Percentiles rank a stretch among this genome's conserved stretches.
These are phyloP conservation scores for Camellia lanceoleosa DNA, from an alignment of 148 eudicot genomes.

Conservation along the genomic window DNA sequence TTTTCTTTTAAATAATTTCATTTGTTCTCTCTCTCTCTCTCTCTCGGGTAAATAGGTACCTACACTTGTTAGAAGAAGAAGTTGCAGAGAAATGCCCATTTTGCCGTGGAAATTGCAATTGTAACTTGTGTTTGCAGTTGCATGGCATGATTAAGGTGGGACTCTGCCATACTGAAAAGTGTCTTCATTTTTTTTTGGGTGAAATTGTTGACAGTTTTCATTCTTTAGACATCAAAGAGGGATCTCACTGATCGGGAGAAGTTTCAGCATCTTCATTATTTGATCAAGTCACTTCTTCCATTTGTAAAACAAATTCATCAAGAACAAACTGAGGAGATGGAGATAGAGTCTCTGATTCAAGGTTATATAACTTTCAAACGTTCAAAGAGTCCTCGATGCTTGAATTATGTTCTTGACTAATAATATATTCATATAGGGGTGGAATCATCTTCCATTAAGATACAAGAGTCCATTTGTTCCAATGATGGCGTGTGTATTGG, in stretches of 20 bases:
- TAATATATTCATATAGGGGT: slow-evolving; percentile 24
- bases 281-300: slow-evolving; percentile 56
- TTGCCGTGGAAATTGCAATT: slow-evolving; percentile 67
- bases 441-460: slow-evolving; percentile 26
- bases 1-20: not conserved
- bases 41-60: slow-evolving; percentile 46
- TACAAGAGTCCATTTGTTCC: slow-evolving; percentile 38
- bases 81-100: slow-evolving; percentile 65
- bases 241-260: slow-evolving; percentile 42
- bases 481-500: slow-evolving; percentile 82
- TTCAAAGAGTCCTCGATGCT: not conserved
- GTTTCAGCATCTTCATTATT: slow-evolving; percentile 49
- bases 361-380: slow-evolving; percentile 31
- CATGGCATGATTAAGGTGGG: slow-evolving; percentile 51
- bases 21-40: not conserved
- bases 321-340: slow-evolving; percentile 58
- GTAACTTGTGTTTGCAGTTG: slow-evolving; percentile 20
- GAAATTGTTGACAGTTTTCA: not conserved
- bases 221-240: slow-evolving; percentile 50
- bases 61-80: slow-evolving; percentile 50
- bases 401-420: slow-evolving; percentile 10
- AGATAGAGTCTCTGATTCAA: slow-evolving; percentile 35
- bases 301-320: slow-evolving; percentile 47
- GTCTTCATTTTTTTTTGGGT: not conserved
- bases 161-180: not conserved